phyloP scores from a whole-genome alignment of 495 filamentous ascomycete species.

The Eremomyces bilateralis region DNA sequence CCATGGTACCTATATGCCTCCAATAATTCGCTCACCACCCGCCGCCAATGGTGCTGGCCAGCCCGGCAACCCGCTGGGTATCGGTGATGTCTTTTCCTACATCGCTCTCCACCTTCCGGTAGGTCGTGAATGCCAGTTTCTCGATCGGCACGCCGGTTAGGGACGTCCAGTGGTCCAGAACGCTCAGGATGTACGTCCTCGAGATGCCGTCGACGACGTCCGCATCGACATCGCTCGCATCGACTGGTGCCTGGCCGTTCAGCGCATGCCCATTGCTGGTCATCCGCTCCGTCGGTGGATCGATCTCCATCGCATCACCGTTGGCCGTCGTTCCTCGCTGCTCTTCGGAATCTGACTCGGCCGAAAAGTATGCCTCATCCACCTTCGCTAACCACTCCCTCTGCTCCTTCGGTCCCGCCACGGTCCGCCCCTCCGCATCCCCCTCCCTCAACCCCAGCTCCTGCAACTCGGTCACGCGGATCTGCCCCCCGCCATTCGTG shows the following conservation, averaged over 20 bases:
- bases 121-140: conserved; percentile 63
- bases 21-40: conserved; percentile 63
- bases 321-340: conserved; percentile 8
- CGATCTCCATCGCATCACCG: conserved; percentile 2
- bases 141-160: conserved; percentile 39
- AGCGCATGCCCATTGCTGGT: not conserved
- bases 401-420: conserved; percentile 48
- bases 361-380: conserved; percentile 89
- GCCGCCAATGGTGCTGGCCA: conserved; percentile 82
- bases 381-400: conserved; percentile 69
- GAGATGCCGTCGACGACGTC: conserved; percentile 31
- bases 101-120: conserved; percentile 81
- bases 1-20: too few relatives aligned
- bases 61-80: conserved; percentile 65
- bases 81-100: conserved; percentile 47
- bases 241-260: conserved; percentile 3
- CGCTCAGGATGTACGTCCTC: conserved; percentile 25
- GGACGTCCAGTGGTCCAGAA: conserved; percentile 47
- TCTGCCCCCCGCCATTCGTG: conserved; percentile 91
- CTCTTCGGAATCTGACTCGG: conserved; percentile 20
- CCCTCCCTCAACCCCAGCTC: conserved; percentile 29
- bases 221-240: conserved; percentile 9
- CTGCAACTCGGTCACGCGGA: conserved; percentile 65
- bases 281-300: not conserved
- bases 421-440: conserved; percentile 19